Evolutionary conservation across 768 basidiomycete species (phyloP).

Genomic region (Naganishia onofrii): DNA sequence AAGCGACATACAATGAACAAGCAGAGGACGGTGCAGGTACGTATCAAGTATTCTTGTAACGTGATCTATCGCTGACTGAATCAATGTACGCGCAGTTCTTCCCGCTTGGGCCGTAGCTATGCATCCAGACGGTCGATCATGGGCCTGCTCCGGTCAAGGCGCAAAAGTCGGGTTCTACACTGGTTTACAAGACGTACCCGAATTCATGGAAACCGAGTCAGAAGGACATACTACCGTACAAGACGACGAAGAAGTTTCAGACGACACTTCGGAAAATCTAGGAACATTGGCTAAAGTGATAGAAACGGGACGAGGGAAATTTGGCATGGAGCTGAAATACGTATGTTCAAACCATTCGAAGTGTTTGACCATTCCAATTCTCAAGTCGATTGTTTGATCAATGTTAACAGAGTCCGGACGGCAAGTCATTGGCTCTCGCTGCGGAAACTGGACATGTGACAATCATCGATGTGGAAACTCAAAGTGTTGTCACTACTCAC

Average conservation of each 20-base stretch:
- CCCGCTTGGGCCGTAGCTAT: conserved; percentile 82
- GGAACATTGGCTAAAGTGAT: conserved; percentile 39
- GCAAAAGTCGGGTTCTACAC: conserved; percentile 41
- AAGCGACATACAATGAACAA: conserved; percentile 70
- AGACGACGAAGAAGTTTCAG: conserved; percentile 31
- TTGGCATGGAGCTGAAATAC: conserved; percentile 51
- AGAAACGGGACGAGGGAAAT: conserved; percentile 51
- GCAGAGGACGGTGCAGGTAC: conserved; percentile 67
- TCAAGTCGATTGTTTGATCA: conserved; percentile 70
- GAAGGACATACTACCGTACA: conserved; percentile 8
- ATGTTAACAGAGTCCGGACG: conserved; percentile 84
- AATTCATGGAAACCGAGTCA: conserved; percentile 18
- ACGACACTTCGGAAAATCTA: conserved; percentile 35
- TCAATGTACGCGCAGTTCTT: conserved; percentile 28
- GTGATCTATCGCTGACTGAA: not conserved
- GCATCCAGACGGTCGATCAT: conserved; percentile 58
- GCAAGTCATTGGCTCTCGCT: conserved; percentile 73
- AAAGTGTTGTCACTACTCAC: conserved; percentile 66
- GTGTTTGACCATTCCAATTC: conserved; percentile 66
- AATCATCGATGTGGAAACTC: conserved; percentile 74
- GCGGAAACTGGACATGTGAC: conserved; percentile 84
- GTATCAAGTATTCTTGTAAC: not conserved
- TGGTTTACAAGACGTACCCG: conserved; percentile 23
- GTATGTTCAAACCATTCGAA: conserved; percentile 53
- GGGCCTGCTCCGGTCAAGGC: conserved; percentile 48